phyloP scores from a whole-genome alignment of 1,284 basidiomycete species.

The Lentinula novae-zelandiae region DNA sequence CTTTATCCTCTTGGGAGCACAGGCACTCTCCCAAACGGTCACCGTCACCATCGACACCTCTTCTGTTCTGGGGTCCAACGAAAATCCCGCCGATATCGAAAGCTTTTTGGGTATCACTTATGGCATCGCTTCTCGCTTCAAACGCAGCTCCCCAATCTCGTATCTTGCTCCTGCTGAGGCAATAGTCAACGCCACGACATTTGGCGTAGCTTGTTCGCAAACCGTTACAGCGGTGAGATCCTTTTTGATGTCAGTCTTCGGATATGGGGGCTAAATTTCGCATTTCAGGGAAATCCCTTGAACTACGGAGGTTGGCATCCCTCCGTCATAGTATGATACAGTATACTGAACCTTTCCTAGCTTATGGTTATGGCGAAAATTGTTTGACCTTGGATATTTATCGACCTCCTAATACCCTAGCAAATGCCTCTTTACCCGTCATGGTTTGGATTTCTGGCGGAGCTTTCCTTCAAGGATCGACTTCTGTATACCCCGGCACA shows the following conservation, averaged over 20 bases:
- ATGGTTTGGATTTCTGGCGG: constrained; percentile 23
- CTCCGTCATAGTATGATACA: not conserved
- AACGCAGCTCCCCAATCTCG: constrained; percentile 14
- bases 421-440: constrained; percentile 18
- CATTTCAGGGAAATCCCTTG: not conserved
- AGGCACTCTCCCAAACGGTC: not conserved
- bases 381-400: constrained; percentile 20
- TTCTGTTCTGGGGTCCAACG: constrained; percentile 17
- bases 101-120: constrained; percentile 20
- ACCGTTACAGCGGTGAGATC: constrained; percentile 15
- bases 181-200: constrained; percentile 12
- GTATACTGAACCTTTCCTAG: constrained; percentile 4
- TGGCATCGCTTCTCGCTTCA: constrained; percentile 18
- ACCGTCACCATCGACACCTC: not conserved
- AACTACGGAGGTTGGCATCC: not conserved
- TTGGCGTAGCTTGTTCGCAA: constrained; percentile 21
- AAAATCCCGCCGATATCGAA: constrained; percentile 19
- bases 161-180: constrained; percentile 1
- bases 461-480: constrained; percentile 4
- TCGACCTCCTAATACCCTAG: constrained; percentile 2
- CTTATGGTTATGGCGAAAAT: constrained; percentile 20
- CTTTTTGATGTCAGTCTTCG: not conserved
- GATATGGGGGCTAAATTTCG: not conserved
- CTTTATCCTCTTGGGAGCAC: not conserved
- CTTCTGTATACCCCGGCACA: not conserved